Percentiles rank a stretch among this genome's conserved stretches.
phyloP scores from a whole-genome alignment of 441 rosid species.

The Croton setiger region DNA sequence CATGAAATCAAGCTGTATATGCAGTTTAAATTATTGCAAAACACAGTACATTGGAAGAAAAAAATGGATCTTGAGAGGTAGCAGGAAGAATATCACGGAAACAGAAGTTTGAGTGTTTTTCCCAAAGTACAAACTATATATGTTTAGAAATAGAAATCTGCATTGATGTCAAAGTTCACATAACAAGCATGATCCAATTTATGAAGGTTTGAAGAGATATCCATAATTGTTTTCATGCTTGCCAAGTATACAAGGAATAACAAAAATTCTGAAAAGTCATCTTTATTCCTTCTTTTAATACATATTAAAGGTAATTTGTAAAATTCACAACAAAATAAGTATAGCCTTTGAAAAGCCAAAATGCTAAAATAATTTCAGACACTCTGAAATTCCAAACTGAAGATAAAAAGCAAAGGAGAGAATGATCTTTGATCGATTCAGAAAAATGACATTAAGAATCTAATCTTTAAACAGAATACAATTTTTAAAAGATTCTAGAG shows the following conservation, averaged over 20 bases:
- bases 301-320: background rate
- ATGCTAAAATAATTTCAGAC: background rate
- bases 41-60: background rate
- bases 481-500: background rate
- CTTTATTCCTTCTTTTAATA: background rate
- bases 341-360: background rate
- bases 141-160: conserved; percentile 4
- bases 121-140: background rate
- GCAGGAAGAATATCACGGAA: background rate
- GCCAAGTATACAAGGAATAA: background rate
- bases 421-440: background rate
- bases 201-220: background rate
- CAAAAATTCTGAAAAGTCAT: background rate
- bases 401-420: background rate
- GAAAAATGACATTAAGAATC: background rate
- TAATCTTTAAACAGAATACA: background rate
- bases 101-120: background rate
- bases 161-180: background rate
- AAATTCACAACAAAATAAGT: background rate
- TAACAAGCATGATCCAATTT: background rate
- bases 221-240: background rate
- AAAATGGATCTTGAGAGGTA: background rate
- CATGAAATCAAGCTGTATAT: background rate
- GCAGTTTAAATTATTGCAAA: background rate
- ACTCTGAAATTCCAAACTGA: background rate